These are phyloP conservation scores for Coemansia furcata DNA, from an alignment of 192 early-diverging fungal genomes.

Conservation along the genomic window DNA sequence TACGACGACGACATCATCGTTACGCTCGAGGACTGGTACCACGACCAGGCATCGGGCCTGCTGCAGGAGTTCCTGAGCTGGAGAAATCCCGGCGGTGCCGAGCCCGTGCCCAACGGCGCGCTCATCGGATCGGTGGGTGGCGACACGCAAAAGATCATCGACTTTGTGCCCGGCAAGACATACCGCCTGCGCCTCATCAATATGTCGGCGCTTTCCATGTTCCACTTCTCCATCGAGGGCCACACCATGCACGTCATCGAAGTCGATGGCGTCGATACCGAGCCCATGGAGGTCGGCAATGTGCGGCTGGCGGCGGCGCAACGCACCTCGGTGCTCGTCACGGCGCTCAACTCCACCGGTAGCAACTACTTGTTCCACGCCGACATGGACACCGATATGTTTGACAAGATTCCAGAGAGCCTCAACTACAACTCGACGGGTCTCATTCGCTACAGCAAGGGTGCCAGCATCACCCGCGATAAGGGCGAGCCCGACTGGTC, in stretches of 20 bases:
- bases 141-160: constrained; percentile 34
- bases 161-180: constrained; percentile 72
- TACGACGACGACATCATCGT: constrained; percentile 72
- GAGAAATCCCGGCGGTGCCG: constrained; percentile 63
- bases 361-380: constrained; percentile 72
- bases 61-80: constrained; percentile 61
- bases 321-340: constrained; percentile 78
- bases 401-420: constrained; percentile 60
- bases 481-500: constrained; percentile 36
- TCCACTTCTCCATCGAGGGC: constrained; percentile 75
- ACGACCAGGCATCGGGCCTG: constrained; percentile 57
- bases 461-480: constrained; percentile 15
- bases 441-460: constrained; percentile 54
- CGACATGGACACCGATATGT: constrained; percentile 75
- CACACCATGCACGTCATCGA: constrained; percentile 80
- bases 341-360: constrained; percentile 59
- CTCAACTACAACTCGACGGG: constrained; percentile 63
- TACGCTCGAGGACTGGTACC: constrained; percentile 73
- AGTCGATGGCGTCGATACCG: constrained; percentile 70
- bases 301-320: constrained; percentile 71
- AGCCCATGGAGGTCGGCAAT: constrained; percentile 55
- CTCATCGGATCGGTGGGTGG: constrained; percentile 62
- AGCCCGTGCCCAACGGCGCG: constrained; percentile 65
- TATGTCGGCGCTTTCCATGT: constrained; percentile 74
- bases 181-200: constrained; percentile 84